Evolutionary conservation across 1,139 yeast species (phyloP).

Genomic region (Hyphopichia buzzinii): DNA sequence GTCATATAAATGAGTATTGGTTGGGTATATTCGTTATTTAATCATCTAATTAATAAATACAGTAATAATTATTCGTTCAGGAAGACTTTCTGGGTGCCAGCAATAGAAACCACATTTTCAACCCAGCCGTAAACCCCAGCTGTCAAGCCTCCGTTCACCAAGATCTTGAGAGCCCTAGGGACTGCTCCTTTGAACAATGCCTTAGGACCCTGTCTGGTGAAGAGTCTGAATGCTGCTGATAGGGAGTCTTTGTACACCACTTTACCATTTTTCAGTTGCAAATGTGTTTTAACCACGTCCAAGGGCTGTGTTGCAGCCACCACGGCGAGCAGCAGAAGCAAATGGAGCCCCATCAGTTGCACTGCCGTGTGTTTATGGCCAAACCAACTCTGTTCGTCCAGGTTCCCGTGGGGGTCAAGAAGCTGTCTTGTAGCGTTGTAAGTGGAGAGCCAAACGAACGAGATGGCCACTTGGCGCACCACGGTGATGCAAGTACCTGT

Average conservation of each 20-base stretch:
- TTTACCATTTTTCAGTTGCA: constrained; percentile 75
- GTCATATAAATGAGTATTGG: too few relatives aligned
- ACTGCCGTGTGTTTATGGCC: constrained; percentile 41
- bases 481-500: constrained; percentile 83
- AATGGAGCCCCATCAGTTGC: constrained; percentile 52
- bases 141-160: constrained; percentile 77
- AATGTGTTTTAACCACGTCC: constrained; percentile 84
- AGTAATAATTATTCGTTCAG: too few relatives aligned
- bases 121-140: constrained; percentile 65
- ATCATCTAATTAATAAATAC: too few relatives aligned
- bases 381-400: constrained; percentile 45
- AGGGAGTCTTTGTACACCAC: constrained; percentile 64
- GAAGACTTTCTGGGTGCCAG: constrained; percentile 52
- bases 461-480: constrained; percentile 72
- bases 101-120: constrained; percentile 48
- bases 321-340: constrained; percentile 61
- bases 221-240: constrained; percentile 69
- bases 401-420: constrained; percentile 52
- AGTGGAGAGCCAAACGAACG: constrained; percentile 81
- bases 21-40: too few relatives aligned
- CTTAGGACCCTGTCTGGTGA: constrained; percentile 62
- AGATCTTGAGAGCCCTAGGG: constrained; percentile 77
- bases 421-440: constrained; percentile 76
- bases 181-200: constrained; percentile 76
- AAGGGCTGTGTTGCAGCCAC: constrained; percentile 85